Evolutionary conservation across 75 land plant species (phyloP), one percentile per base, ranked within the genome.

Genomic region (Cupressus sempervirens): DNA sequence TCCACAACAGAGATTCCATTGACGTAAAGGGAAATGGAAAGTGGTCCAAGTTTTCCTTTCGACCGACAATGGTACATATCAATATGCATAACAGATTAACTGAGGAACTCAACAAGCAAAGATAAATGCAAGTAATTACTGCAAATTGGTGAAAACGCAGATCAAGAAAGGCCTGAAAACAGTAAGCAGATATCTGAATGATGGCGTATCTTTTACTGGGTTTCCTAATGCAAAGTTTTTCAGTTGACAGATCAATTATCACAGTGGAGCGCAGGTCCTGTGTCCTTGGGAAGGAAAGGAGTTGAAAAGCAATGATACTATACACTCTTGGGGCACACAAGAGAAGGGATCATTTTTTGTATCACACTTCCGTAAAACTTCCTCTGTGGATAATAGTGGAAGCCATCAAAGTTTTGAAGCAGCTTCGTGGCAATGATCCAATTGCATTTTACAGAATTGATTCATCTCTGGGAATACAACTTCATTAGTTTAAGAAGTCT

Each of bases 201-300:
- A 90, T 16, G 83, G 86, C 3, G 29, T 36, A 46, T 34, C n/a
- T 13, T 89, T 89, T 80, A 53, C 53, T 20, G 86, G 86, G 34
- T 89, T 68, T 35, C 90, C 90, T 5, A 82, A 84, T 89, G 77
- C 90, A 89, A n/a, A 81, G 58, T 45, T 76, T 46, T 0, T 86
- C 86, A 82, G 84, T n/a, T 89, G 86, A 86, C 84, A 89, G 72
- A 46, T 29, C 15, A 45, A 81, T 43, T 30, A 79, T 18, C 35
- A 6, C 52, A 40, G 77, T 35, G 56, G 26, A 1, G 32, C 9
- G 9, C 26, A 36, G 5, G 65, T 4, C 5, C 20, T 6, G 6
- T 83, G 43, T 20, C 62, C 70, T 30, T 81, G 62, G 46, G 12
- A 56, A 3, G 16, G 45, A 40, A 80, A 82, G 14, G 45, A 84